Conservation (phyloP, 2,329 filamentous ascomycete species). For the Sclerotinia minor region DNA sequence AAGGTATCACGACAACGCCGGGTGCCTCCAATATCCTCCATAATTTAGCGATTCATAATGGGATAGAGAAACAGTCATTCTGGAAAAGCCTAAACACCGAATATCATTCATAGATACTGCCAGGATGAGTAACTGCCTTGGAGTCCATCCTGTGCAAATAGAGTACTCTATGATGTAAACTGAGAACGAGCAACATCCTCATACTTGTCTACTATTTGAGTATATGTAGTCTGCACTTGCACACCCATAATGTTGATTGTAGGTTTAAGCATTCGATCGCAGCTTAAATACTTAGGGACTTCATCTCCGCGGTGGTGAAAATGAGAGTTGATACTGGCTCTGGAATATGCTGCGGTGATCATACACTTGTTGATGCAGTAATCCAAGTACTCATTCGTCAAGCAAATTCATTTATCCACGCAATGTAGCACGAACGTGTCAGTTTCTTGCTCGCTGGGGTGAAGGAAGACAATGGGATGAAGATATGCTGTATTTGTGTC, state of each 20-base stretch:
- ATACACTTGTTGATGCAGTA: neutral
- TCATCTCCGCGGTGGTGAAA: neutral
- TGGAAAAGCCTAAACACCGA: neutral
- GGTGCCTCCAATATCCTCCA: neutral
- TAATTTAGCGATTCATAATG: neutral
- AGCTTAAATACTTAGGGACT: neutral
- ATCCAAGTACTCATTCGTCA: no score
- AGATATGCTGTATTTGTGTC: neutral
- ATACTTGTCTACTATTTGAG: neutral
- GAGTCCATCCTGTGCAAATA: no score
- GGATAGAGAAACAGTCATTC: neutral
- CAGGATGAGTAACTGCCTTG: neutral
- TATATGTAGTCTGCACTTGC: conserved; percentile 2
- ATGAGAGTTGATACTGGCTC: neutral
- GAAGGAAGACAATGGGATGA: neutral
- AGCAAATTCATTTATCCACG: neutral
- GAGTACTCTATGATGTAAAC: neutral
- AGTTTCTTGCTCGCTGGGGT: neutral
- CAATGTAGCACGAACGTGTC: neutral
- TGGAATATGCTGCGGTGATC: neutral
- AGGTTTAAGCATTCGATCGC: neutral
- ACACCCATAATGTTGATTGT: neutral
- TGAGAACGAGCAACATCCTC: neutral
- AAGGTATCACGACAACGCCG: neutral
- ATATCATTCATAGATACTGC: neutral